Conservation (phyloP, 2,329 filamentous ascomycete species). For the Aspergillus sojae region DNA sequence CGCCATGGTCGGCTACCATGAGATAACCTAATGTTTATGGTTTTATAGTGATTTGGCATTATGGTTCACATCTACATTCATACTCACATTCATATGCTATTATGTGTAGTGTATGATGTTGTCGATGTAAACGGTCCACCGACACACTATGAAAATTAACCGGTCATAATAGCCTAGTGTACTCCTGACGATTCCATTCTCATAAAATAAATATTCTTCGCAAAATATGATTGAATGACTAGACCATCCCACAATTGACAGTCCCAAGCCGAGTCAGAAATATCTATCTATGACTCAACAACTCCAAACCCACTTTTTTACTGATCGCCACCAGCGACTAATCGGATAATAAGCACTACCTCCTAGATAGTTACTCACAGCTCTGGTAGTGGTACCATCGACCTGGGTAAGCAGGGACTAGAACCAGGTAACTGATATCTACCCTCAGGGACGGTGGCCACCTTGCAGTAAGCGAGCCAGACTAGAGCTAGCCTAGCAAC, state of each 20-base stretch:
- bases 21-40: too few relatives aligned
- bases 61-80: not conserved
- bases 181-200: not conserved
- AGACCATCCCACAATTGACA: not conserved
- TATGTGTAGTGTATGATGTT: not conserved
- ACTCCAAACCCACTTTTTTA: not conserved
- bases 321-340: not conserved
- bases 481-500: not conserved
- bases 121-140: not conserved
- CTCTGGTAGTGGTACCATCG: not conserved
- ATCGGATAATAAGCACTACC: conserved; percentile 2
- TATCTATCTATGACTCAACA: not conserved
- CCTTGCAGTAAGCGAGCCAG: not conserved
- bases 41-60: not conserved
- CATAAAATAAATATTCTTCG: not conserved
- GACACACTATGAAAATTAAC: not conserved
- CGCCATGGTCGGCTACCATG: not conserved
- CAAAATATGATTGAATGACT: not conserved
- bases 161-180: not conserved
- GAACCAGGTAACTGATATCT: not conserved
- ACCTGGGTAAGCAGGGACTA: not conserved
- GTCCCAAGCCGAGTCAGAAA: not conserved
- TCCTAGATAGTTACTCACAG: not conserved
- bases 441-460: not conserved
- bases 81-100: not conserved